Percentiles rank a stretch among this genome's conserved stretches.
These are phyloP conservation scores for Melanogaster broomeanus DNA, from an alignment of 768 basidiomycete species.

Conservation along the genomic window DNA sequence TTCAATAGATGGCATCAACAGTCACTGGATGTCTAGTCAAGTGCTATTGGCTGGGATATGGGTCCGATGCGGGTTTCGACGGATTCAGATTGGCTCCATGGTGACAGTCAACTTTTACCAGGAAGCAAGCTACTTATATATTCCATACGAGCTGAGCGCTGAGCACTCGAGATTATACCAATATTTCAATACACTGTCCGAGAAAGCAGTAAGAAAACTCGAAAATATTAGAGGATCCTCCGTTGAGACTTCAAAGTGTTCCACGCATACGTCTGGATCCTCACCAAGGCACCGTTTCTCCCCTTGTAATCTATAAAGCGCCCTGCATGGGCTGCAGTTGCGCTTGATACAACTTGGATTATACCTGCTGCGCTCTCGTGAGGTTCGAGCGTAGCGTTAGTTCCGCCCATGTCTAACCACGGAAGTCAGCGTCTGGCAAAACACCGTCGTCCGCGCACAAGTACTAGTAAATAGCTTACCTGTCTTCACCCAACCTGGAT, in stretches of 20 bases:
- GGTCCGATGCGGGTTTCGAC: no score
- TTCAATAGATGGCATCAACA: background rate
- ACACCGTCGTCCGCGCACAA: background rate
- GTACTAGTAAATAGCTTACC: conserved; percentile 24
- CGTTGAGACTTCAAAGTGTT: no score
- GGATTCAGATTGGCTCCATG: no score
- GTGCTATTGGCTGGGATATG: no score
- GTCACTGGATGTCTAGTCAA: no score
- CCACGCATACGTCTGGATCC: no score
- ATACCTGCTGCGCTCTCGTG: conserved; percentile 31
- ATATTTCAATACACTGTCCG: no score
- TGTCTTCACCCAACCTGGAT: conserved; percentile 44
- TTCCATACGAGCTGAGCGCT: background rate
- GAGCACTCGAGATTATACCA: no score
- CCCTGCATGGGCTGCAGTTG: conserved; percentile 29
- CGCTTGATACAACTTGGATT: conserved; percentile 26
- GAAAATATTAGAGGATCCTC: no score
- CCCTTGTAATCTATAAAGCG: conserved; percentile 35
- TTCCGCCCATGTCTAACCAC: conserved; percentile 36
- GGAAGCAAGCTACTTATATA: background rate
- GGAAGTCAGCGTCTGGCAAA: background rate
- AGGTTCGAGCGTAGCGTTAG: conserved; percentile 28
- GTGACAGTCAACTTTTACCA: no score
- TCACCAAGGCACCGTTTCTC: conserved; percentile 33
- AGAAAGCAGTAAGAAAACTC: no score